phyloP scores from a whole-genome alignment of 805 yeast genomes.

The Grigorovia jiainica region DNA sequence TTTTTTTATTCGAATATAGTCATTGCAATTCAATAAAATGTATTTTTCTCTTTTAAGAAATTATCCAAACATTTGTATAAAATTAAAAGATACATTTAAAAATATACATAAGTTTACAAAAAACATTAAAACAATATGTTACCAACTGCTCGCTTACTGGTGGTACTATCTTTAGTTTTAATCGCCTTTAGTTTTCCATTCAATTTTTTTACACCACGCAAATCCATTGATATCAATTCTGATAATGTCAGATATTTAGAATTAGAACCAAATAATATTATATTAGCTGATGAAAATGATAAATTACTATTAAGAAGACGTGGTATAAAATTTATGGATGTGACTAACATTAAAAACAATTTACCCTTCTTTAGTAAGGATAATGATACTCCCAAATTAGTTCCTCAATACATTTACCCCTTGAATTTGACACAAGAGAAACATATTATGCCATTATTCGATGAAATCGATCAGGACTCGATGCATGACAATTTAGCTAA shows the following conservation, averaged over 20 bases:
- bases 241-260: slow-evolving; percentile 15
- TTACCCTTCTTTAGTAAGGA: slow-evolving; percentile 16
- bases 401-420: slow-evolving; percentile 44
- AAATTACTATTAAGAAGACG: slow-evolving; percentile 36
- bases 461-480: slow-evolving; percentile 36
- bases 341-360: slow-evolving; percentile 33
- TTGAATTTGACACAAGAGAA: slow-evolving; percentile 28
- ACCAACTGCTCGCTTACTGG: no score
- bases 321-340: slow-evolving; percentile 53
- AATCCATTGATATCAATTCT: neutral
- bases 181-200: neutral
- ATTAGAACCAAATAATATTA: slow-evolving; percentile 15
- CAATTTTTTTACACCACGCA: neutral
- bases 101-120: no score
- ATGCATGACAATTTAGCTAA: slow-evolving; percentile 47
- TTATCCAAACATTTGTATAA: no score
- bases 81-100: no score
- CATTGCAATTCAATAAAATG: no score
- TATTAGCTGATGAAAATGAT: slow-evolving; percentile 33
- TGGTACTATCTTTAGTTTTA: no score
- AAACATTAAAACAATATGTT: no score
- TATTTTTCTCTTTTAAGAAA: no score
- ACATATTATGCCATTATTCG: slow-evolving; percentile 34
- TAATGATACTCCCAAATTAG: slow-evolving; percentile 10
- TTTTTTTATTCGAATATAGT: no score